A percentile compares a stretch with the other conserved stretches of the same genome.
phyloP scores from a whole-genome alignment of 2,329 filamentous ascomycete genomes.

The Ophiostoma ips region DNA sequence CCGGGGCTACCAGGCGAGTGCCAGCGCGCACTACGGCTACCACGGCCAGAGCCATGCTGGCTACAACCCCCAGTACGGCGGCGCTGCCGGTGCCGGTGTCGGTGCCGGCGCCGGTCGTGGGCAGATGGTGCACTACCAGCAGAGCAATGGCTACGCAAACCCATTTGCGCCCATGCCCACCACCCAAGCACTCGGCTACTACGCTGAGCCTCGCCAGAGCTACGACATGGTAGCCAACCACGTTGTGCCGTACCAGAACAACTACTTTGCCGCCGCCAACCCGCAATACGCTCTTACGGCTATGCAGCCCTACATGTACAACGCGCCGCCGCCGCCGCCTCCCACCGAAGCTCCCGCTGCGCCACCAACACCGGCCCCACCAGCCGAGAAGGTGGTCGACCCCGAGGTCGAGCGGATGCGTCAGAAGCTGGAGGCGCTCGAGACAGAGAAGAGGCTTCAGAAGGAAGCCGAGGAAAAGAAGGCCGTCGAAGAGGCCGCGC shows the following conservation, averaged over 20 bases:
- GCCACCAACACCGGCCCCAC: conserved; percentile 26
- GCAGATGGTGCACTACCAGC: conserved; percentile 18
- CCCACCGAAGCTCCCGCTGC: conserved; percentile 27
- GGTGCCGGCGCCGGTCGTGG: conserved; percentile 18
- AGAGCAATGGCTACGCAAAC: conserved; percentile 11
- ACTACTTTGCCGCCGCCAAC: conserved; percentile 21
- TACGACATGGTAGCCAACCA: conserved; percentile 21
- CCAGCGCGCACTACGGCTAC: conserved; percentile 16
- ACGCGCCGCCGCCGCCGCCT: conserved; percentile 28
- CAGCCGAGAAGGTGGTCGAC: conserved; percentile 26
- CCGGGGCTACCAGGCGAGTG: conserved; percentile 21
- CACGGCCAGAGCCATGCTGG: conserved; percentile 36
- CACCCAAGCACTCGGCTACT: neutral
- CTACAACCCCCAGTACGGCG: conserved; percentile 25
- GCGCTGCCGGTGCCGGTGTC: conserved; percentile 14
- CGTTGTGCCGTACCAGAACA: conserved; percentile 35
- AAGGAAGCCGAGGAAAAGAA: conserved; percentile 16
- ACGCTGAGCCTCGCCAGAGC: conserved; percentile 22
- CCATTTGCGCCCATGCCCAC: conserved; percentile 32
- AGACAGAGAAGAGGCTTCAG: conserved; percentile 28
- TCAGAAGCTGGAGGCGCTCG: conserved; percentile 39
- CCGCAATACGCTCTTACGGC: conserved; percentile 18
- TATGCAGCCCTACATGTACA: conserved; percentile 27
- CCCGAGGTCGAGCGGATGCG: conserved; percentile 48
- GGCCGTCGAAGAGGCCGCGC: neutral